These are phyloP conservation scores for Termitomyces heimii DNA, from an alignment of 768 basidiomycete genomes.

Conservation along the genomic window DNA sequence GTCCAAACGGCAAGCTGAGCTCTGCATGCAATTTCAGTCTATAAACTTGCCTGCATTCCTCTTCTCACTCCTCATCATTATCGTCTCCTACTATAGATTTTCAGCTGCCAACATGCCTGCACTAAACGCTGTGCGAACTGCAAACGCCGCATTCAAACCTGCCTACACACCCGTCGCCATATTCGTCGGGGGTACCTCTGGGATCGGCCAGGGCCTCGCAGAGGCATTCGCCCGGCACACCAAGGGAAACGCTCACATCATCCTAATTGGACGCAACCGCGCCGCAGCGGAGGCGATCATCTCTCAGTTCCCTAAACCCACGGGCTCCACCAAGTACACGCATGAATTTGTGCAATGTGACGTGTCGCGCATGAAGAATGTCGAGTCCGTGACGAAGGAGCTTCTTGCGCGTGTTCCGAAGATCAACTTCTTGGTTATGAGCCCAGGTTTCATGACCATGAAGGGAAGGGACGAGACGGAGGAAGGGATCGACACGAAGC, in stretches of 20 bases:
- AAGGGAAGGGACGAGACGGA: slow-evolving; percentile 27
- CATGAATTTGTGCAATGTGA: slow-evolving; percentile 45
- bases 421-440: slow-evolving; percentile 45
- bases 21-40: neutral
- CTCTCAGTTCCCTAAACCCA: slow-evolving; percentile 28
- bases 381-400: slow-evolving; percentile 26
- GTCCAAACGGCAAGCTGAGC: neutral
- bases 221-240: slow-evolving; percentile 36
- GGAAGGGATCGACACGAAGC: slow-evolving; percentile 28
- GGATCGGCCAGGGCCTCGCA: slow-evolving; percentile 38
- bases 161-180: slow-evolving; percentile 24
- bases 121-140: slow-evolving; percentile 16
- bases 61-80: neutral
- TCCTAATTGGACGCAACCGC: slow-evolving; percentile 44
- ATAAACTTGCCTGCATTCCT: neutral
- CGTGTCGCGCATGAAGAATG: slow-evolving; percentile 37
- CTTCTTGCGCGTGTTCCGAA: slow-evolving; percentile 30
- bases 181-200: slow-evolving; percentile 35
- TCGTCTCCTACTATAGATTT: neutral
- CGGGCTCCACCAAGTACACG: slow-evolving; percentile 8
- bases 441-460: slow-evolving; percentile 35
- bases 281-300: slow-evolving; percentile 39
- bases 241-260: slow-evolving; percentile 38
- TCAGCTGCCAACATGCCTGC: slow-evolving; percentile 15
- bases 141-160: slow-evolving; percentile 20